Base-by-base conservation (phyloP, 345 rosid species). In the Rhodomyrtus tomentosa region DNA sequence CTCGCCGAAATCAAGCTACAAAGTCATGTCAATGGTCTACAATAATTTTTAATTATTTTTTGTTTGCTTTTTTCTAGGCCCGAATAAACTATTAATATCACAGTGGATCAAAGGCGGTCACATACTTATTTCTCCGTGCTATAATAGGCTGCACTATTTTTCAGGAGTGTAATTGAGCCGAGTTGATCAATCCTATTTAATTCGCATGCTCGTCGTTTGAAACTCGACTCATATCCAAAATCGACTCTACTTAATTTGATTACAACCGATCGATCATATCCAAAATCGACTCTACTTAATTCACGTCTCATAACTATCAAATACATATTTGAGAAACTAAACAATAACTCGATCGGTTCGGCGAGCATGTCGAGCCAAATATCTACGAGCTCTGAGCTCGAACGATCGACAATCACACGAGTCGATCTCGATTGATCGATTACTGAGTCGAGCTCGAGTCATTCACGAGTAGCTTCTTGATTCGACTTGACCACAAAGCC, bases 181-280 rank as follows among this genome's bases (percentile, higher is more conserved):
- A 56, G 36, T 56, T 6, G 32, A 56, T 56, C 27, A 1, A 55
- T 55, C 15, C 27, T 3, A 12, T 0, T 0, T n/a, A n/a, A 11
- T 18, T 56, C 0, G 0, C 8, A 56, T 2, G 0, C 2, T 56
- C 13, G 18, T n/a, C n/a, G 8, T n/a, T 56, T 56, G 36, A 56
- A 56, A n/a, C 68, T 56, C 5, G 0, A 56, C 18, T 12, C 36
- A 0, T 56, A 3, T 12, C n/a, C 36, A 56, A 56, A 56, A 56
- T 56, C 6, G 2, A 56, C 18, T 1, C 6, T 56, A 0, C 38
- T 59, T 0, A 4, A 59, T 59, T 27, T 59, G 73, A 59, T 29
- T 27, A 14, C 52, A 14, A 11, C 49, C 49, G 2, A 48, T 2
- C 11, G 49, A n/a, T 12, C 36, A 0, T 56, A 3, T 12, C n/a